Evolutionary conservation across 306 rosid genomes (phyloP).

Genomic region (Malus domestica): DNA sequence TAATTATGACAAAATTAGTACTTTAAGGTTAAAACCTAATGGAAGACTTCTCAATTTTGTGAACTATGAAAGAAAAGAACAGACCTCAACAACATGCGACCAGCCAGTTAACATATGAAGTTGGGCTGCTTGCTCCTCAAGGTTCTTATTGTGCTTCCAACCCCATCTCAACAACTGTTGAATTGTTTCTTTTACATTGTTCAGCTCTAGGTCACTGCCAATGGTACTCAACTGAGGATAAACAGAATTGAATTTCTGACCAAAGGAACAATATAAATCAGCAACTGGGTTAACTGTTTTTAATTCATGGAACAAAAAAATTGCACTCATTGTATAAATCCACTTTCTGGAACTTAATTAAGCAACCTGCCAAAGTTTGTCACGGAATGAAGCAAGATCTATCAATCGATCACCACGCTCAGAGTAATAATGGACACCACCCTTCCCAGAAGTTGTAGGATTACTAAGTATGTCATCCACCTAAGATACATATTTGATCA

Average conservation of each 20-base stretch:
- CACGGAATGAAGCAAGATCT: conserved; percentile 74
- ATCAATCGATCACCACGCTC: conserved; percentile 95
- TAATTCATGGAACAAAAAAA: conserved; percentile 5
- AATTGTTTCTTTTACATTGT: conserved; percentile 60
- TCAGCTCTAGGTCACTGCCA: conserved; percentile 69
- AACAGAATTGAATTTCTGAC: conserved; percentile 66
- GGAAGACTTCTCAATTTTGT: background rate
- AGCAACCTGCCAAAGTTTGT: conserved; percentile 92
- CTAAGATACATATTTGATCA: conserved; percentile 32
- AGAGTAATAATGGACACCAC: conserved; percentile 82
- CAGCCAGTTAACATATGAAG: conserved; percentile 96
- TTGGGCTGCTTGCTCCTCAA: conserved; percentile 98
- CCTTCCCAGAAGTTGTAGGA: conserved; percentile 73
- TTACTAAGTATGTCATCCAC: conserved; percentile 67
- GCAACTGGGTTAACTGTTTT: conserved; percentile 11
- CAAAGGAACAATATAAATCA: conserved; percentile 7
- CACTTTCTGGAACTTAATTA: conserved; percentile 8
- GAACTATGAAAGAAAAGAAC: conserved; percentile 12
- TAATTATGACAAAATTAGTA: background rate
- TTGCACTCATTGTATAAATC: background rate
- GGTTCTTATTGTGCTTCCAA: conserved; percentile 93
- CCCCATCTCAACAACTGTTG: conserved; percentile 97
- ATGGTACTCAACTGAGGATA: conserved; percentile 52
- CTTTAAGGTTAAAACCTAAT: background rate
- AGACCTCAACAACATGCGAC: conserved; percentile 95